A percentile compares a stretch with the other conserved stretches of the same genome.
These are phyloP conservation scores for Citrus reticulata DNA, from an alignment of 345 rosid genomes.

Conservation along the genomic window DNA sequence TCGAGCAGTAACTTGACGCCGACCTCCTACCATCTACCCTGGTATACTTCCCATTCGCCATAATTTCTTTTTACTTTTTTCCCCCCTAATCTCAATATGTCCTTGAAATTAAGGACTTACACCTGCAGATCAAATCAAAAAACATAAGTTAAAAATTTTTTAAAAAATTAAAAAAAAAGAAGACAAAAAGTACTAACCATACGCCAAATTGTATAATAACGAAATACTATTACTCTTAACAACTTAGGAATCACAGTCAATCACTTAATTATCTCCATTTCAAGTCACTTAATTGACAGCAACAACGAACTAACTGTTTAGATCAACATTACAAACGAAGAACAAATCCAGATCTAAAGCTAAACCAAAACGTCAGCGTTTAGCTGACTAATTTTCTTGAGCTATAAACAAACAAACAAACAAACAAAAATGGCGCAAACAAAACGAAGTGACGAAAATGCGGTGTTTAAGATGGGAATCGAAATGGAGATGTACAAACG, in stretches of 20 bases:
- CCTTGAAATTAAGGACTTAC: not conserved
- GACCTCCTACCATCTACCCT: constrained; percentile 70
- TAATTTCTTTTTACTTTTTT: constrained; percentile 11
- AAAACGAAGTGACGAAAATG: not conserved
- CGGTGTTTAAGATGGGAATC: not conserved
- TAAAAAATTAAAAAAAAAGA: not conserved
- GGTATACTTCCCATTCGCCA: constrained; percentile 75
- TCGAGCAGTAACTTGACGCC: constrained; percentile 70
- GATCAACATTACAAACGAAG: not conserved
- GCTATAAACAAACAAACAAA: not conserved
- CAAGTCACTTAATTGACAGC: not conserved
- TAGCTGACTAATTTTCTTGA: not conserved
- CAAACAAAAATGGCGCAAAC: not conserved
- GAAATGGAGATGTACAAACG: not conserved
- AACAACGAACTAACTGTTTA: not conserved
- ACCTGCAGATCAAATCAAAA: constrained; percentile 1
- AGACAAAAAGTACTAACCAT: not conserved
- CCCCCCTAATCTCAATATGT: not conserved
- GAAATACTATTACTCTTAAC: not conserved
- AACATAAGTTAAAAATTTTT: not conserved
- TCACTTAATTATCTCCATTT: not conserved
- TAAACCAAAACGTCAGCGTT: not conserved
- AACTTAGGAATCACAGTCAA: not conserved
- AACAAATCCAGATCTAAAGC: not conserved
- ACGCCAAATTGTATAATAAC: not conserved